These are phyloP conservation scores for Mycena olivaceomarginata DNA, from an alignment of 768 basidiomycete species.

Conservation along the genomic window DNA sequence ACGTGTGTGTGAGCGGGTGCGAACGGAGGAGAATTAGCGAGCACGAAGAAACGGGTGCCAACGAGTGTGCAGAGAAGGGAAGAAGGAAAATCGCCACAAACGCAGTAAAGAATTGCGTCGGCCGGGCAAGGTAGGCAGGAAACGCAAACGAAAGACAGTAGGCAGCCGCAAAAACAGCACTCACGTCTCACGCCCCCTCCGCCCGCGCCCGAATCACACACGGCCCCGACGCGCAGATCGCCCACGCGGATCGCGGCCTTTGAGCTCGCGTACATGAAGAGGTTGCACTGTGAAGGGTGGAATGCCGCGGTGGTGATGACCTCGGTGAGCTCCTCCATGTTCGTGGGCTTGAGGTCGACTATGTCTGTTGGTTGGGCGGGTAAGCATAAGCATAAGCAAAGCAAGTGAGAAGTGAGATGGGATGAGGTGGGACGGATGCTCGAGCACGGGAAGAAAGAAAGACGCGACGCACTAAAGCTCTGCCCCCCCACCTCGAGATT, in stretches of 20 bases:
- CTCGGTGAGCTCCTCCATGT: slow-evolving; percentile 99
- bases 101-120: too few species aligned
- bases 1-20: too few species aligned
- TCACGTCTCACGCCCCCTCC: not conserved
- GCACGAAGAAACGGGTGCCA: too few species aligned
- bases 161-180: not conserved
- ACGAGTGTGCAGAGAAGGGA: too few species aligned
- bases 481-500: too few species aligned
- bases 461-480: not conserved
- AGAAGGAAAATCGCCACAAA: too few species aligned
- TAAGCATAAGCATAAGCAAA: too few species aligned
- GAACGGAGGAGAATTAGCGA: not conserved
- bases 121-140: not conserved
- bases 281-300: slow-evolving; percentile 97
- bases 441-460: not conserved
- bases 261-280: slow-evolving; percentile 99
- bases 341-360: slow-evolving; percentile 99
- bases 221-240: slow-evolving; percentile 98
- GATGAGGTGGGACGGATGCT: too few species aligned
- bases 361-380: slow-evolving; percentile 78
- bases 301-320: slow-evolving; percentile 99
- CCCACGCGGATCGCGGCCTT: slow-evolving; percentile 99
- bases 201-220: slow-evolving; percentile 67
- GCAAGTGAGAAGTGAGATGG: too few species aligned
- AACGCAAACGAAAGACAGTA: not conserved